phyloP scores from a whole-genome alignment of 495 filamentous ascomycete genomes.

The Astrothelium macrocarpum region DNA sequence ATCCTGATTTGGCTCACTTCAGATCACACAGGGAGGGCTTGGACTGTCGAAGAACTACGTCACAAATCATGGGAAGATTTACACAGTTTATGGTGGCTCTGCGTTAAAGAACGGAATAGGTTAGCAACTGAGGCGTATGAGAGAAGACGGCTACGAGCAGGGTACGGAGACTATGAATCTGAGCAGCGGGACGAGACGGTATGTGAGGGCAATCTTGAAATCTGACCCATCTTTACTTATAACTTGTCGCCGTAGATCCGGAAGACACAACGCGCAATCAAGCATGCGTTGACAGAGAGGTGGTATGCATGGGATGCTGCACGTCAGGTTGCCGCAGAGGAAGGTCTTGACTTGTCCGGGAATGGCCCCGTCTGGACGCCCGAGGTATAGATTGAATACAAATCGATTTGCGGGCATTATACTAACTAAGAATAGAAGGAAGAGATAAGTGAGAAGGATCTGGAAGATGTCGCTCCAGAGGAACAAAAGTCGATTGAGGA shows the following conservation, averaged over 20 bases:
- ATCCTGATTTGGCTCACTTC: neutral
- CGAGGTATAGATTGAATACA: neutral
- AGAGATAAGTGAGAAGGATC: neutral
- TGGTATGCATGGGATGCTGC: slow-evolving; percentile 89
- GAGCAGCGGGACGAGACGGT: slow-evolving; percentile 51
- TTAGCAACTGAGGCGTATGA: slow-evolving; percentile 68
- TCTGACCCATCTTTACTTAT: neutral
- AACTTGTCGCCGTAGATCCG: slow-evolving; percentile 39
- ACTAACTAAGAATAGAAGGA: neutral
- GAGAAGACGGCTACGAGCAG: slow-evolving; percentile 50
- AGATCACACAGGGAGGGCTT: slow-evolving; percentile 54
- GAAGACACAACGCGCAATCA: slow-evolving; percentile 66
- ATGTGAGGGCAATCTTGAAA: slow-evolving; percentile 31
- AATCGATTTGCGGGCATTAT: neutral
- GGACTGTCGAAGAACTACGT: slow-evolving; percentile 81
- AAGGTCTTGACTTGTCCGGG: slow-evolving; percentile 43
- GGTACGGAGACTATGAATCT: slow-evolving; percentile 59
- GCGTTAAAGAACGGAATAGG: slow-evolving; percentile 83
- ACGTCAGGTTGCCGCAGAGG: slow-evolving; percentile 54
- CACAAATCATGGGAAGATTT: slow-evolving; percentile 89
- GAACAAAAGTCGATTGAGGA: neutral
- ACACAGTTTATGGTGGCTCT: slow-evolving; percentile 89
- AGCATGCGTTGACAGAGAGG: slow-evolving; percentile 74
- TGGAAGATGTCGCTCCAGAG: neutral
- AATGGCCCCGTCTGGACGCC: slow-evolving; percentile 10